Conservation (phyloP, 345 rosid species). For the Clausena lansium region DNA sequence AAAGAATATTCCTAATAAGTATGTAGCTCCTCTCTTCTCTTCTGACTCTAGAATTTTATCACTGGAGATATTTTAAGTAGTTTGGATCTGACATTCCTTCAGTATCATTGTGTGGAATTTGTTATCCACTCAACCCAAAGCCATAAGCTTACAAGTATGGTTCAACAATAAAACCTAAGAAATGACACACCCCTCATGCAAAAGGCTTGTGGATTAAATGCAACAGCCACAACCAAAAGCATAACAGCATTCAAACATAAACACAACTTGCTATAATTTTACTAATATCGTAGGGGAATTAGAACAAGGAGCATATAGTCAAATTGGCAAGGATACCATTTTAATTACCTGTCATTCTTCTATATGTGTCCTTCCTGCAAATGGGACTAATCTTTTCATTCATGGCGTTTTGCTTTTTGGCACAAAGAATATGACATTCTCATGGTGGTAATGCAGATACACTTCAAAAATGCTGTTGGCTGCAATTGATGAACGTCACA, state of each 20-base stretch:
- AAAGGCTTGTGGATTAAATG: background rate
- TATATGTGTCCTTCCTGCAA: background rate
- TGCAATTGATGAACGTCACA: slow-evolving; percentile 63
- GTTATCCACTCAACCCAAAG: background rate
- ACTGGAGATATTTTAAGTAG: background rate
- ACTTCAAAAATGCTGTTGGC: slow-evolving; percentile 76
- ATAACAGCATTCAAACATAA: background rate
- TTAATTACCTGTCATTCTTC: background rate
- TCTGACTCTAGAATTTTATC: background rate
- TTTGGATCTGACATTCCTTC: background rate
- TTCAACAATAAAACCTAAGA: background rate
- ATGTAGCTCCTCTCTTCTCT: slow-evolving; percentile 18
- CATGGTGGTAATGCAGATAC: slow-evolving; percentile 43
- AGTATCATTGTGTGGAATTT: background rate
- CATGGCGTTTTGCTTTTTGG: background rate
- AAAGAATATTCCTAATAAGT: slow-evolving; percentile 85
- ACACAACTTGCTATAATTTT: background rate
- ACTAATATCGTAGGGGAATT: background rate
- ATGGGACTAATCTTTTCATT: background rate
- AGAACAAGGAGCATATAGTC: background rate
- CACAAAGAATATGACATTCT: slow-evolving; percentile 1
- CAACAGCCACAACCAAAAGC: background rate
- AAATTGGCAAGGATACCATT: background rate
- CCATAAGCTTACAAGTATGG: background rate
- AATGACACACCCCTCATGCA: background rate